phyloP scores from a whole-genome alignment of 352 stramenopile species.

The Pythium inflatum region DNA sequence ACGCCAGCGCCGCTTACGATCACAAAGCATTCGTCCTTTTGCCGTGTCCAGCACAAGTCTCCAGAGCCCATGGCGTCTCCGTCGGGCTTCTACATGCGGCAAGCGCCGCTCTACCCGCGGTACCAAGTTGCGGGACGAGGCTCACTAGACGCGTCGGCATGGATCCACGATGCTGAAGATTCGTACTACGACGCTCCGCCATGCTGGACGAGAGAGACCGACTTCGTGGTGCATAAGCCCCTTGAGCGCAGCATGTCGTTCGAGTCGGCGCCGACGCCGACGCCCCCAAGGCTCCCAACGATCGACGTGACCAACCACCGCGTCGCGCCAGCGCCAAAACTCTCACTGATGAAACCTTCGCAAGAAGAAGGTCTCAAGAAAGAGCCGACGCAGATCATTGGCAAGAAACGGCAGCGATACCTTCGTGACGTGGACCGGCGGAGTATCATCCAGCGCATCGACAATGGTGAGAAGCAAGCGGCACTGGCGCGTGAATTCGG shows the following conservation, averaged over 20 bases:
- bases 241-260: neutral
- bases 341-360: too few relatives aligned
- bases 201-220: too few relatives aligned
- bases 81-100: too few relatives aligned
- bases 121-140: neutral
- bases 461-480: slow-evolving; percentile 74
- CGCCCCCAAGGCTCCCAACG: neutral
- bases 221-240: too few relatives aligned
- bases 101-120: neutral
- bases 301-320: neutral
- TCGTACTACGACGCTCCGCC: too few relatives aligned
- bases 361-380: too few relatives aligned
- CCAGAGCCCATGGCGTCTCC: too few relatives aligned
- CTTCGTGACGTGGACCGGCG: slow-evolving; percentile 59
- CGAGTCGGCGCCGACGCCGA: neutral
- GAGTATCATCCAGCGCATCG: slow-evolving; percentile 70
- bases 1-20: too few relatives aligned
- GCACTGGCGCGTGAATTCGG: slow-evolving; percentile 65
- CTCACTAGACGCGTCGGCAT: too few relatives aligned
- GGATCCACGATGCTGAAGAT: too few relatives aligned
- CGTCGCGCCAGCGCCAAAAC: too few relatives aligned
- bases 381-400: too few relatives aligned
- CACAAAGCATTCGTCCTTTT: neutral
- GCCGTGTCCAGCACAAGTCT: neutral
- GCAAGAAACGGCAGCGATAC: slow-evolving; percentile 55